Evolutionary conservation across 768 basidiomycete species (phyloP), one percentile per base, ranked within the genome.

Genomic region (Lyophyllum semitale): DNA sequence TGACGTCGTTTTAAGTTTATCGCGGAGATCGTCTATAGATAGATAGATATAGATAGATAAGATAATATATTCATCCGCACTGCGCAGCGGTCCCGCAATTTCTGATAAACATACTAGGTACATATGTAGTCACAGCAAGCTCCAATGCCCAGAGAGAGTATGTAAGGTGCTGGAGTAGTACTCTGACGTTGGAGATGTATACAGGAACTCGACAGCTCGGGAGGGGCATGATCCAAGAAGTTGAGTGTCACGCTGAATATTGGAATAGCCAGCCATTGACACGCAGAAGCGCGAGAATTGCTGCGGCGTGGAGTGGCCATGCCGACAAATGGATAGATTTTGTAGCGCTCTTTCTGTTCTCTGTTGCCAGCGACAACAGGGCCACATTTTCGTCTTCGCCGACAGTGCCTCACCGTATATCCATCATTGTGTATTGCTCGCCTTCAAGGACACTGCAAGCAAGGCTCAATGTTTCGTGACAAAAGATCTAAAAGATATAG

Each of bases 151-250:
- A 3, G 18, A 57, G 49, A 3, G 55, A 30, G 12, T 43, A 37
- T 13, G 49, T 44, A 1, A 57, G 49, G 35, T 46, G 32, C 8
- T 30, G 17, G 44, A 57, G 51, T 30, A 57, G 27, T 20, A 51
- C 49, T 1, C 37, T 17, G 49, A 51, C 3, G 49, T 12, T 22
- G 37, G 49, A 25, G 55, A 51, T 5, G 44, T 57, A 25, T 57
- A 57, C 18, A 50, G 51, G 43, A 51, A 57, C 22, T 51, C 44
- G 18, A n/a, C n/a, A n/a, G 20, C n/a, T 3, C 51, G 27, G 26
- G 35, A 51, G 7, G 55, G 55, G 25, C 50, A 57, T 12, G 51
- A n/a, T 1, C 2, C 43, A 13, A 57, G 29, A 22, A 51, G 20
- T 23, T 42, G 49, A 17, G 51, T 46, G n/a, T n/a, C n/a, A n/a